These are phyloP conservation scores for Rosa hybrid DNA, from an alignment of 331 rosid genomes.

Conservation along the genomic window DNA sequence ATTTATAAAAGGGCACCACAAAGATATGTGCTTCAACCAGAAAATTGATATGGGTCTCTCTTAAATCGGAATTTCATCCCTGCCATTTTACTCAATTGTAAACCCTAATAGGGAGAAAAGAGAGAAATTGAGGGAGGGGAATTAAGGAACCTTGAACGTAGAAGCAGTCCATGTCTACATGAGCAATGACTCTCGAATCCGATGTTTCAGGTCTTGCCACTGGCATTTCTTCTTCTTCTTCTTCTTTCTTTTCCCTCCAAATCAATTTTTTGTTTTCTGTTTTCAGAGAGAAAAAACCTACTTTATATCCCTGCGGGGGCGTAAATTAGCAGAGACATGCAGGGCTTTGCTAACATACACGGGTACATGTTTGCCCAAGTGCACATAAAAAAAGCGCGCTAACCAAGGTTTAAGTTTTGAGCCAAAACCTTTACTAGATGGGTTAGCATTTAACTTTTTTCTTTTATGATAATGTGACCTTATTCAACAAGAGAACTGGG, in stretches of 20 bases:
- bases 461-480: too few relatives aligned
- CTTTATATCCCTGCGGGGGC: background rate
- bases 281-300: background rate
- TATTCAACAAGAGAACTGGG: background rate
- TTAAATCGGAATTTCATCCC: background rate
- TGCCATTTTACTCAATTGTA: background rate
- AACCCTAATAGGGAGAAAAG: slow-evolving; percentile 6
- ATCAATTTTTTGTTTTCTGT: background rate
- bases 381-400: too few relatives aligned
- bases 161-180: slow-evolving; percentile 94
- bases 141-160: slow-evolving; percentile 77
- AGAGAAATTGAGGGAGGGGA: slow-evolving; percentile 2
- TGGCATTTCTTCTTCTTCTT: slow-evolving; percentile 51
- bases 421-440: too few relatives aligned
- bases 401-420: too few relatives aligned
- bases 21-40: too few relatives aligned
- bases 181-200: slow-evolving; percentile 76
- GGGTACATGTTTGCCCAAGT: background rate
- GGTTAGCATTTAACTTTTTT: too few relatives aligned
- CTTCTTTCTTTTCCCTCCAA: slow-evolving; percentile 30
- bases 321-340: background rate
- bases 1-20: background rate
- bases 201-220: slow-evolving; percentile 75
- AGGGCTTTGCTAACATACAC: background rate
- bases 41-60: slow-evolving; percentile 19